These are phyloP conservation scores for Candida coquimbonensis DNA, from an alignment of 805 yeast genomes.

Conservation along the genomic window DNA sequence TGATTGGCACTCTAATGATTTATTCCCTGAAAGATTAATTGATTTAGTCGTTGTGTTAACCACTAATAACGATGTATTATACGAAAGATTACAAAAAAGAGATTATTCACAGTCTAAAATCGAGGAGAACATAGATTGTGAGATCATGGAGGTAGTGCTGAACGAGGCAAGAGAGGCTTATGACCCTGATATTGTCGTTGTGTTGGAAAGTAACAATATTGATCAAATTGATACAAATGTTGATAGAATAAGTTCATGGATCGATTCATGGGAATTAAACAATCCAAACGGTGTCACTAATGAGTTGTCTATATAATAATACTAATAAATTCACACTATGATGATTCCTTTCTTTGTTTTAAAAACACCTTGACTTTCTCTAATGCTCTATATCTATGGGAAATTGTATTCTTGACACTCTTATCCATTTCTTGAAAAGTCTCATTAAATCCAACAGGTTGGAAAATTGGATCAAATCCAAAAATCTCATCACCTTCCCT, in stretches of 20 bases:
- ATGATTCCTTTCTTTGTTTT: constrained; percentile 16
- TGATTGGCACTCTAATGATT: constrained; percentile 98
- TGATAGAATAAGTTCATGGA: constrained; percentile 69
- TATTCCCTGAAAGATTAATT: constrained; percentile 86
- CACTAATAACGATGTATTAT: constrained; percentile 64
- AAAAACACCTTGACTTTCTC: constrained; percentile 58
- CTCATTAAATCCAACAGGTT: constrained; percentile 67
- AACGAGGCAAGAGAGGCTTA: constrained; percentile 85
- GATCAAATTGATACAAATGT: constrained; percentile 83
- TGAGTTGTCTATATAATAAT: constrained; percentile 21
- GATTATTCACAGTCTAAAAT: constrained; percentile 77
- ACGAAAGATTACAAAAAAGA: constrained; percentile 69
- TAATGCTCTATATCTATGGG: constrained; percentile 85
- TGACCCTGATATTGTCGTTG: constrained; percentile 74
- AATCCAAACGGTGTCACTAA: constrained; percentile 56
- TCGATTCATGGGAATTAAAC: constrained; percentile 63
- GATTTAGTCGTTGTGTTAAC: constrained; percentile 88
- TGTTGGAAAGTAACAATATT: constrained; percentile 60
- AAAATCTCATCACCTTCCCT: constrained; percentile 70
- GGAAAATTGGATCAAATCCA: constrained; percentile 93
- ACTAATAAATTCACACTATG: background rate
- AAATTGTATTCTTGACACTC: constrained; percentile 65
- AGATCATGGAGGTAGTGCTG: constrained; percentile 87
- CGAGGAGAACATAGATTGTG: constrained; percentile 90
- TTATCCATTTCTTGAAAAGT: constrained; percentile 91